Evolutionary conservation across 805 yeast species (phyloP).

Genomic region (Ogataea glucozyma): DNA sequence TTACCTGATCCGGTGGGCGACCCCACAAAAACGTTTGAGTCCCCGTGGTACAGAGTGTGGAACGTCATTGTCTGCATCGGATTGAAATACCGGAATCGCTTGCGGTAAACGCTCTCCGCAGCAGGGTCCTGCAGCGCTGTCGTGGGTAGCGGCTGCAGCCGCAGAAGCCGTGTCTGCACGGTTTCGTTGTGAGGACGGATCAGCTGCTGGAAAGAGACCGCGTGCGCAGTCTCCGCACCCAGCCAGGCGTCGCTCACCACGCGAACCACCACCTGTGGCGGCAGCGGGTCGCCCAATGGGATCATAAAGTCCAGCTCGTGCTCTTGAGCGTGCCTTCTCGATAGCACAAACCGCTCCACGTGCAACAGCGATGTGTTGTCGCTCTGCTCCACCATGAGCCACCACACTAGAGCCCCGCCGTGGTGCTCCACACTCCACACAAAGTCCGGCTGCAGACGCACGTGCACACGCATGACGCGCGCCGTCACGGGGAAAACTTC

Average conservation of each 20-base stretch:
- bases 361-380: slow-evolving; percentile 73
- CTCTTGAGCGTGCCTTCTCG: slow-evolving; percentile 51
- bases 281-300: slow-evolving; percentile 86
- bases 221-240: slow-evolving; percentile 74
- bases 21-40: slow-evolving; percentile 85
- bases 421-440: slow-evolving; percentile 81
- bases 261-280: slow-evolving; percentile 80
- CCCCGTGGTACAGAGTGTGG: slow-evolving; percentile 79
- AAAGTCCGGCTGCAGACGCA: slow-evolving; percentile 72
- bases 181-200: slow-evolving; percentile 88
- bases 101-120: slow-evolving; percentile 66
- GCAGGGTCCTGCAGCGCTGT: slow-evolving; percentile 70
- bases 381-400: slow-evolving; percentile 91
- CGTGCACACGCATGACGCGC: slow-evolving; percentile 80
- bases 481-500: slow-evolving; percentile 88
- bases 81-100: slow-evolving; percentile 80
- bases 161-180: slow-evolving; percentile 74
- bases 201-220: slow-evolving; percentile 86
- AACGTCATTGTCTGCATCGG: slow-evolving; percentile 99
- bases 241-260: slow-evolving; percentile 86
- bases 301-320: slow-evolving; percentile 91
- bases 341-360: slow-evolving; percentile 75
- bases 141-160: slow-evolving; percentile 83
- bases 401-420: slow-evolving; percentile 82
- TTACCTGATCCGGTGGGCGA: slow-evolving; percentile 99